These are phyloP conservation scores for Saturnispora serradocipensis DNA, from an alignment of 805 yeast species.

Conservation along the genomic window DNA sequence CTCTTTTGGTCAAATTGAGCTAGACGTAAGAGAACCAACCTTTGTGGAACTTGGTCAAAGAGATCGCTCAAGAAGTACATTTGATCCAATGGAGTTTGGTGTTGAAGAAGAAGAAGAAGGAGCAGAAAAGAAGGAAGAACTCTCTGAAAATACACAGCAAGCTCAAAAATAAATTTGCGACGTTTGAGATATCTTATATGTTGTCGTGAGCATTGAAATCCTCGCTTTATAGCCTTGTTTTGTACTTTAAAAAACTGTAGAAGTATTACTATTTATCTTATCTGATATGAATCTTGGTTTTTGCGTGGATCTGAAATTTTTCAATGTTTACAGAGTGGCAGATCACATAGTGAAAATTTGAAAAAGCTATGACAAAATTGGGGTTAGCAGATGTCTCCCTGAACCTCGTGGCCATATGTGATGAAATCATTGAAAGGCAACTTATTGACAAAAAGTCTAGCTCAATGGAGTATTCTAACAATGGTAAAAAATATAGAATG, in stretches of 20 bases:
- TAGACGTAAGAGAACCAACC: slow-evolving; percentile 62
- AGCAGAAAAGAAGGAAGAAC: neutral
- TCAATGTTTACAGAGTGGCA: neutral
- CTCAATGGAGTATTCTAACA: slow-evolving; percentile 24
- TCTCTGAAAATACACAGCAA: neutral
- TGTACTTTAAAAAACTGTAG: neutral
- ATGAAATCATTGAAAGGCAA: slow-evolving; percentile 20
- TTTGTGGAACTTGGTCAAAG: slow-evolving; percentile 58
- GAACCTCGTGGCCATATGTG: slow-evolving; percentile 23
- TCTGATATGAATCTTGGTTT: neutral
- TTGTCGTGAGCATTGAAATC: neutral
- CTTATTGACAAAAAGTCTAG: slow-evolving; percentile 22
- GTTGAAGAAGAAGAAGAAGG: slow-evolving; percentile 35
- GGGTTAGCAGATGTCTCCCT: slow-evolving; percentile 22
- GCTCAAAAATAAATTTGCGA: neutral
- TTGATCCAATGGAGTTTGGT: slow-evolving; percentile 72
- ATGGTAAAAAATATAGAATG: slow-evolving; percentile 41
- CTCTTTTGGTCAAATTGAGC: slow-evolving; percentile 52
- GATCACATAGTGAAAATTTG: neutral
- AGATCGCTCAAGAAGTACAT: slow-evolving; percentile 59
- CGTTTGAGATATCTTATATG: neutral
- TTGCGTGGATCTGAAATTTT: neutral
- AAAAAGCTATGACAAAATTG: neutral
- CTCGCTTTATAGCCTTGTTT: neutral
- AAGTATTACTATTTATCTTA: neutral